A percentile compares a stretch with the other conserved stretches of the same genome.
Conservation (phyloP, 192 early-diverging fungal genomes). For the Podila horticola region DNA sequence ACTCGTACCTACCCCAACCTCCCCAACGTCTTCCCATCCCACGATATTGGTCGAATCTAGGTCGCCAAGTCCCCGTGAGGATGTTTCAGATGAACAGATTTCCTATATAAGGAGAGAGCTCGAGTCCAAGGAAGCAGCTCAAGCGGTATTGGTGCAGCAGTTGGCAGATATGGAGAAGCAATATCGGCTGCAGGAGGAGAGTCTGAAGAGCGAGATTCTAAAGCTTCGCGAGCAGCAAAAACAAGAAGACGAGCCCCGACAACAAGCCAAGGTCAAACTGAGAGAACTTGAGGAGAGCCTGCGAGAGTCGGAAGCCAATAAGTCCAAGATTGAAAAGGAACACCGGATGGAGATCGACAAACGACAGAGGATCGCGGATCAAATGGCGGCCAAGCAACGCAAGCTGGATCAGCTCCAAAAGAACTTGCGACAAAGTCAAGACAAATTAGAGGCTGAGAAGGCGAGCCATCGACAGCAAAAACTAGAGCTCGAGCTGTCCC, state of each 20-base stretch:
- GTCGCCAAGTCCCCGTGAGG: neutral
- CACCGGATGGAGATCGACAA: conserved; percentile 42
- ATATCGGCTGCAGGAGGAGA: conserved; percentile 32
- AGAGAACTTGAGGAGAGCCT: conserved; percentile 45
- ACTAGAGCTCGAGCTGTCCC: conserved; percentile 19
- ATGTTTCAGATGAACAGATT: conserved; percentile 32
- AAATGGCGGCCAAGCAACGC: conserved; percentile 17
- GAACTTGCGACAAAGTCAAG: conserved; percentile 19
- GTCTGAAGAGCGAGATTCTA: conserved; percentile 26
- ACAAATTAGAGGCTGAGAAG: conserved; percentile 20
- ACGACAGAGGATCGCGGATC: conserved; percentile 26
- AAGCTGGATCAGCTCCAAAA: conserved; percentile 26
- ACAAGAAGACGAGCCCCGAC: conserved; percentile 45
- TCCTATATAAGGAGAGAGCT: conserved; percentile 16
- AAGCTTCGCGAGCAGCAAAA: conserved; percentile 38
- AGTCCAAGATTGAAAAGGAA: conserved; percentile 44
- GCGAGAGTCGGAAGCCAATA: conserved; percentile 32
- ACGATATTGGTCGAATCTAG: conserved; percentile 1
- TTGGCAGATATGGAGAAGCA: conserved; percentile 34
- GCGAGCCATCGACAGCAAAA: conserved; percentile 17
- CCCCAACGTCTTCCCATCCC: neutral
- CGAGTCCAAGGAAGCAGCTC: conserved; percentile 28
- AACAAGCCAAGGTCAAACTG: conserved; percentile 38
- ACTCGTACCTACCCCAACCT: neutral
- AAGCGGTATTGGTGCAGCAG: conserved; percentile 28